Evolutionary conservation across 495 filamentous ascomycete species (phyloP).

Genomic region (Beverwykella pulmonaria): DNA sequence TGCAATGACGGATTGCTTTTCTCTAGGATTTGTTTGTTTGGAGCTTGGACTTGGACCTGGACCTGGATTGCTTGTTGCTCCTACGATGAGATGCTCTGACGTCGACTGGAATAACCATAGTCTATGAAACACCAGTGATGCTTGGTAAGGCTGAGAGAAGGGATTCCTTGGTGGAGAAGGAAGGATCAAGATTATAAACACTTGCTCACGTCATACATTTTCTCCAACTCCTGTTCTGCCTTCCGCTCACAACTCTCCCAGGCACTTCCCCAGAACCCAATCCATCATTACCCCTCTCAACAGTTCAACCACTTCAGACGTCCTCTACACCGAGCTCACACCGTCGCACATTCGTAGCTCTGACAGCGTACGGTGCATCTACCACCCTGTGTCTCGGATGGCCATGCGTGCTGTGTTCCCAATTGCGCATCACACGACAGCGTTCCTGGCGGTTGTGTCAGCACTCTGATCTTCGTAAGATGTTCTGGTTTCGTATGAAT

Average conservation of each 20-base stretch:
- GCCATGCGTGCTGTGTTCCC: background rate
- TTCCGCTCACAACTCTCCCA: background rate
- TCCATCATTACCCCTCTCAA: background rate
- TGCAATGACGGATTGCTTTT: background rate
- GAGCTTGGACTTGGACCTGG: background rate
- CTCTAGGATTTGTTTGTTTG: background rate
- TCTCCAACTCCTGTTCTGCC: background rate
- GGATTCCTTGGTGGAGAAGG: background rate
- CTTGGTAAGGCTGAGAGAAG: background rate
- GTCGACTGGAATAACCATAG: background rate
- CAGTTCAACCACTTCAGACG: background rate
- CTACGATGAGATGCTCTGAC: background rate
- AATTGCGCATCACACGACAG: background rate
- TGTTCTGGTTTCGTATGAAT: background rate
- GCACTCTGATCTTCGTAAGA: background rate
- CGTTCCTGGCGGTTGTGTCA: background rate
- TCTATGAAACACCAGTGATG: background rate
- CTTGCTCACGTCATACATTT: background rate
- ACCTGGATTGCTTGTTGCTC: background rate
- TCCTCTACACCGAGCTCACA: too few relatives aligned
- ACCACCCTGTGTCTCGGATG: background rate
- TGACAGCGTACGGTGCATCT: background rate
- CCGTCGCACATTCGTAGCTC: too few relatives aligned
- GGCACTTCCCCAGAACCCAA: too few relatives aligned
- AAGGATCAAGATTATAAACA: too few relatives aligned